phyloP scores from a whole-genome alignment of 1,284 basidiomycete species.

The Ustilago xerochloae region DNA sequence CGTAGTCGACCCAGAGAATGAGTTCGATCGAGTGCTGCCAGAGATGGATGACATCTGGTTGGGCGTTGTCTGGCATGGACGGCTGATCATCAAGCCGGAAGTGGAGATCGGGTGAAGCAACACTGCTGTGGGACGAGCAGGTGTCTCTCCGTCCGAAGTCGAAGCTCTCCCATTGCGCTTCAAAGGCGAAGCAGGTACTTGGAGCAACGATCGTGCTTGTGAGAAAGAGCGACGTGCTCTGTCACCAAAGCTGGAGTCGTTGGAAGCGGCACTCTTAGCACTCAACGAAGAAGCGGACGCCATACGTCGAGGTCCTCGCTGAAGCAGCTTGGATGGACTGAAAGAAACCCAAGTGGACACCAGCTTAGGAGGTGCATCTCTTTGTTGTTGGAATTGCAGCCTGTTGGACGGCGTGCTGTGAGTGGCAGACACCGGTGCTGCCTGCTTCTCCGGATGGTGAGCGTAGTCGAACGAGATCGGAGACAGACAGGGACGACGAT shows the following conservation, averaged over 20 bases:
- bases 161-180: constrained; percentile 7
- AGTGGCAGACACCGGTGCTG: background rate
- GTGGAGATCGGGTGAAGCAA: constrained; percentile 17
- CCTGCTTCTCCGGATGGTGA: background rate
- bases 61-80: constrained; percentile 16
- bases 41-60: constrained; percentile 4
- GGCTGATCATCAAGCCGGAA: constrained; percentile 6
- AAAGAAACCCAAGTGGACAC: background rate
- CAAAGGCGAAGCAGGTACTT: background rate
- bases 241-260: constrained; percentile 15
- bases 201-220: constrained; percentile 12
- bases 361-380: background rate
- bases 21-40: constrained; percentile 3
- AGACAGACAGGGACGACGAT: background rate
- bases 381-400: background rate
- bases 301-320: constrained; percentile 9
- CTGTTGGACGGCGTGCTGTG: background rate
- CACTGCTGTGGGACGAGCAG: constrained; percentile 9
- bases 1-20: background rate
- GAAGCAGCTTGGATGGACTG: constrained; percentile 2
- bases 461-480: constrained; percentile 1
- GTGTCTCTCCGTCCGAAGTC: background rate
- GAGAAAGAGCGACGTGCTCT: constrained; percentile 17
- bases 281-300: constrained; percentile 10
- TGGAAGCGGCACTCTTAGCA: background rate